Evolutionary conservation across 2,329 filamentous ascomycete species (phyloP).

Genomic region (Fusarium mangiferae): DNA sequence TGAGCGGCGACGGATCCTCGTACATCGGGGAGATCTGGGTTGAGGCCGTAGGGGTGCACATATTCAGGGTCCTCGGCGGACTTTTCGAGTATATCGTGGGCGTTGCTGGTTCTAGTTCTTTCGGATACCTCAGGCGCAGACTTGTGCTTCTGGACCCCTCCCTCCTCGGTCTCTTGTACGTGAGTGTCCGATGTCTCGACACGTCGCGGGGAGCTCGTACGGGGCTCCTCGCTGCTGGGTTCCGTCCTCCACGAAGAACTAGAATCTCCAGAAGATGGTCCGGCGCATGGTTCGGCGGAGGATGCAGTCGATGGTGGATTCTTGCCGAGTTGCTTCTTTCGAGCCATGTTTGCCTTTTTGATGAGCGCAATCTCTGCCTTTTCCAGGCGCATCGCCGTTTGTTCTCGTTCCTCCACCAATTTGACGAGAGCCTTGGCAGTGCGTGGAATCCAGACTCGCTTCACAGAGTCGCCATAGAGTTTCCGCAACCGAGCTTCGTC

Average conservation of each 20-base stretch:
- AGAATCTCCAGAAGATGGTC: conserved; percentile 18
- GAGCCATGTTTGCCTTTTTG: conserved; percentile 77
- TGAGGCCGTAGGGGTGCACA: conserved; percentile 51
- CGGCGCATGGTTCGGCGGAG: conserved; percentile 20
- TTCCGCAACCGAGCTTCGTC: conserved; percentile 79
- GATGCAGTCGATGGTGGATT: conserved; percentile 6
- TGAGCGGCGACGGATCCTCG: conserved; percentile 71
- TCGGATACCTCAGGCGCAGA: conserved; percentile 30
- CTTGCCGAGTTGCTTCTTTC: conserved; percentile 62
- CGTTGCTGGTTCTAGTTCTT: background rate
- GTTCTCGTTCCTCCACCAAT: conserved; percentile 82
- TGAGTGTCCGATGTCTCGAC: conserved; percentile 14
- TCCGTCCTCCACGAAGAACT: conserved; percentile 21
- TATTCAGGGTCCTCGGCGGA: conserved; percentile 48
- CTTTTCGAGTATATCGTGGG: conserved; percentile 31
- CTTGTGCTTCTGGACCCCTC: conserved; percentile 8
- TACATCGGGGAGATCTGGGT: conserved; percentile 51
- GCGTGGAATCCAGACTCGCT: conserved; percentile 84
- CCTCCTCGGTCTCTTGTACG: background rate
- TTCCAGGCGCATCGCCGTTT: conserved; percentile 84
- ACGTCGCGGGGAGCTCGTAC: background rate
- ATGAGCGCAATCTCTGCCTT: conserved; percentile 88
- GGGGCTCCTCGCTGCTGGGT: conserved; percentile 17
- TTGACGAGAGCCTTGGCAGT: conserved; percentile 83
- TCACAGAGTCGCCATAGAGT: conserved; percentile 84